Conservation (phyloP, 176 grass and related monocot species). For the Elaeis guineensis region DNA sequence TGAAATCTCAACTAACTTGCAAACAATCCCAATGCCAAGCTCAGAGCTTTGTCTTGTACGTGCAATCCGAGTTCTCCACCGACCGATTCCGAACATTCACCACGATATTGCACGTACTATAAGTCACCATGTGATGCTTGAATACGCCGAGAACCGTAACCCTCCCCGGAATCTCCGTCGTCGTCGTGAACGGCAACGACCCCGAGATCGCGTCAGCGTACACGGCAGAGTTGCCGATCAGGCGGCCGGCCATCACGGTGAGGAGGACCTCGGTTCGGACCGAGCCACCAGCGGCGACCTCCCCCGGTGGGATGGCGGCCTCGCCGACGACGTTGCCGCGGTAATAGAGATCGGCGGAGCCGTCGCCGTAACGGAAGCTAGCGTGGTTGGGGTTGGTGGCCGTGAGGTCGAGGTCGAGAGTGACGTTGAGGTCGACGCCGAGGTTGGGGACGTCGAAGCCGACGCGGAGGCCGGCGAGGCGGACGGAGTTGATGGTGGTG, state of each 20-base stretch:
- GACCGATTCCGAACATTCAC: slow-evolving; percentile 20
- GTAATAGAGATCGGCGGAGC: slow-evolving; percentile 25
- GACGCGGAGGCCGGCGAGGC: slow-evolving; percentile 16
- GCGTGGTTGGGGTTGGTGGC: slow-evolving; percentile 39
- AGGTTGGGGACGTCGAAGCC: slow-evolving; percentile 17
- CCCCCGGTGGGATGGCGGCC: slow-evolving; percentile 22
- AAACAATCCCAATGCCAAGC: not conserved
- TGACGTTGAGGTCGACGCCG: slow-evolving; percentile 29
- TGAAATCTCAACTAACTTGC: not conserved
- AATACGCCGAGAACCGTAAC: slow-evolving; percentile 24
- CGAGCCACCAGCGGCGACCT: slow-evolving; percentile 18
- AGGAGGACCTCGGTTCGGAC: slow-evolving; percentile 16
- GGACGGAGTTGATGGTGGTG: slow-evolving; percentile 28
- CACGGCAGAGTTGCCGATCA: slow-evolving; percentile 14
- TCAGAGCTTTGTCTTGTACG: slow-evolving; percentile 40
- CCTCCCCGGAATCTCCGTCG: slow-evolving; percentile 33
- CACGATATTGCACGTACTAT: slow-evolving; percentile 27
- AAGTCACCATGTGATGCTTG: slow-evolving; percentile 38
- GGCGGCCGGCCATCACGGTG: slow-evolving; percentile 27
- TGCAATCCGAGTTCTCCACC: slow-evolving; percentile 36
- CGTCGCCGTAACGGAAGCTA: slow-evolving; percentile 24
- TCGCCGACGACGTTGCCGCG: slow-evolving; percentile 19
- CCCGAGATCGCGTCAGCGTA: slow-evolving; percentile 28
- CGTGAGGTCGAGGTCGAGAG: slow-evolving; percentile 22
- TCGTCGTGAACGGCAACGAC: slow-evolving; percentile 22